Conservation (phyloP, 306 rosid species). For the Sechiopsis laciniata region DNA sequence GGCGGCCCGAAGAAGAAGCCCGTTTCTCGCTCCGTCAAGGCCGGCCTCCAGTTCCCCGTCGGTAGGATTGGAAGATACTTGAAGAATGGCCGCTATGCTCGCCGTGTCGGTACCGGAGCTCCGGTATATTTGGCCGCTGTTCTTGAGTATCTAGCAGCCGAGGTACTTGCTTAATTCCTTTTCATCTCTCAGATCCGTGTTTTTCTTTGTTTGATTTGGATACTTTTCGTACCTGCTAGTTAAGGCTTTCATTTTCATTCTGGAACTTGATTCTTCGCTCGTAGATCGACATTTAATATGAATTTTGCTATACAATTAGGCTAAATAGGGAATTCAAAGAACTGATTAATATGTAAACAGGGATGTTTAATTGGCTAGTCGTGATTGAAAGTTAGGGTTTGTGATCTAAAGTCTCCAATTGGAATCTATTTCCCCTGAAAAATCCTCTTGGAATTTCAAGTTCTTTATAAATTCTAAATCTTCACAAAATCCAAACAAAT, state of each 20-base stretch:
- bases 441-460: too few relatives aligned
- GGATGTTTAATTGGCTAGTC: too few relatives aligned
- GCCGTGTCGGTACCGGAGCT: conserved; percentile 61
- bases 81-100: conserved; percentile 59
- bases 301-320: background rate
- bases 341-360: background rate
- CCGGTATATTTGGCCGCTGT: conserved; percentile 77
- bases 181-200: background rate
- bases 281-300: background rate
- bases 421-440: too few relatives aligned
- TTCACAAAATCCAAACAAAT: background rate
- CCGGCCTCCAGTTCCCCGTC: conserved; percentile 72
- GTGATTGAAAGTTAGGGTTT: background rate
- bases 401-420: background rate
- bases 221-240: background rate
- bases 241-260: background rate
- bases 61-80: conserved; percentile 70
- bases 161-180: conserved; percentile 26
- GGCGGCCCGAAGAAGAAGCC: conserved; percentile 77
- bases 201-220: background rate
- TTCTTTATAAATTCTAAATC: background rate
- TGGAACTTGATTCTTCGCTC: background rate
- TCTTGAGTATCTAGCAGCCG: conserved; percentile 68
- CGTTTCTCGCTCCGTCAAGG: conserved; percentile 50
- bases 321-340: background rate